These are phyloP conservation scores for Cicer yamashitae DNA, from an alignment of 306 rosid species.

Conservation along the genomic window DNA sequence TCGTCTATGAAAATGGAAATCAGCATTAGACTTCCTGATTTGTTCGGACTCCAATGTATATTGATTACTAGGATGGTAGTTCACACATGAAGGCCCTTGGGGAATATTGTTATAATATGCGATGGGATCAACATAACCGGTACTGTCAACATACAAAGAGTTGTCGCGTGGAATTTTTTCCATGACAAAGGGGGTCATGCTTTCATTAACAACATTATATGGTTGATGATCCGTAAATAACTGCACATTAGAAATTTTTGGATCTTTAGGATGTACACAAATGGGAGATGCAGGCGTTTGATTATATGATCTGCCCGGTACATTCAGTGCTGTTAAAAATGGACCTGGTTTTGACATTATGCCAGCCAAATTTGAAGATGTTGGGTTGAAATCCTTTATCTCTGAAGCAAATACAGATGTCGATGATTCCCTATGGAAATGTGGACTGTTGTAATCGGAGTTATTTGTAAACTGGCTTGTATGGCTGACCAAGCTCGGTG, in stretches of 20 bases:
- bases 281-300: conserved; percentile 59
- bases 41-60: conserved; percentile 49
- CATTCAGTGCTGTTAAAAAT: conserved; percentile 51
- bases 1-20: conserved; percentile 52
- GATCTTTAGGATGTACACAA: conserved; percentile 56
- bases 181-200: conserved; percentile 48
- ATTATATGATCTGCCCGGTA: conserved; percentile 55
- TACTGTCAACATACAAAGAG: conserved; percentile 54
- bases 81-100: conserved; percentile 55
- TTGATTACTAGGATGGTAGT: conserved; percentile 56
- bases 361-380: conserved; percentile 54
- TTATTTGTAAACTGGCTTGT: conserved; percentile 62
- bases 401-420: conserved; percentile 59
- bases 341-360: conserved; percentile 58
- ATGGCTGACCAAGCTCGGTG: conserved; percentile 65
- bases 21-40: conserved; percentile 44
- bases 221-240: conserved; percentile 55
- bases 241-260: conserved; percentile 50
- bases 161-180: conserved; percentile 57
- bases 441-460: conserved; percentile 68
- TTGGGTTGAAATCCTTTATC: conserved; percentile 55
- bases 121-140: conserved; percentile 58
- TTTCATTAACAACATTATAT: conserved; percentile 50
- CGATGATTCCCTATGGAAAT: conserved; percentile 54
- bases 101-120: conserved; percentile 51